phyloP scores from a whole-genome alignment of 2,329 filamentous ascomycete genomes.

The Lecanosticta acicola region DNA sequence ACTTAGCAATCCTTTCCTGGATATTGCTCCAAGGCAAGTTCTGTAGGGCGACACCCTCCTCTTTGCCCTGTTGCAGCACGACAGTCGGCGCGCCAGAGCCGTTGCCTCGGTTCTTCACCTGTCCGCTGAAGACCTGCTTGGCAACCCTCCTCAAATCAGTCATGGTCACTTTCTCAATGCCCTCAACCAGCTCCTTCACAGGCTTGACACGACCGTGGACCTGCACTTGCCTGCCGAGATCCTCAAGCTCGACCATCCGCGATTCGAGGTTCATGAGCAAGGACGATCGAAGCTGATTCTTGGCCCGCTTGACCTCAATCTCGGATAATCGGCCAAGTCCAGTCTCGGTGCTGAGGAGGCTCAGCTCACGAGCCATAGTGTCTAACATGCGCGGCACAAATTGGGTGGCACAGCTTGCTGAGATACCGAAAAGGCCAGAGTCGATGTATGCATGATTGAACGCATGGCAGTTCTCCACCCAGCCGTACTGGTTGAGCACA shows the following conservation, averaged over 20 bases:
- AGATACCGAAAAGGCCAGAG: conserved; percentile 90
- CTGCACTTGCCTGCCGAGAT: conserved; percentile 89
- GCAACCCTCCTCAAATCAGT: conserved; percentile 78
- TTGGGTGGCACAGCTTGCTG: conserved; percentile 73
- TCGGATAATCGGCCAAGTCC: conserved; percentile 68
- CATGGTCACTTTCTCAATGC: conserved; percentile 77
- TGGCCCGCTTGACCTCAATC: conserved; percentile 81
- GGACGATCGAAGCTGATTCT: conserved; percentile 88
- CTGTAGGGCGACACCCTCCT: conserved; percentile 61
- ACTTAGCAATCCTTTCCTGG: conserved; percentile 75
- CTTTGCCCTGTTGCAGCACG: conserved; percentile 84
- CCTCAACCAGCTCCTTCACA: conserved; percentile 84
- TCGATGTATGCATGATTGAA: conserved; percentile 99
- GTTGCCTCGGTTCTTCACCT: conserved; percentile 65
- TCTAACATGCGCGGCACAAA: conserved; percentile 81
- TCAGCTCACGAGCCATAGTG: conserved; percentile 88
- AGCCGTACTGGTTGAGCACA: conserved; percentile 93
- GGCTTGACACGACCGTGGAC: conserved; percentile 92
- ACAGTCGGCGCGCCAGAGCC: conserved; percentile 90
- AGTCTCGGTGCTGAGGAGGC: conserved; percentile 66
- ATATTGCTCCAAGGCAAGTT: conserved; percentile 81
- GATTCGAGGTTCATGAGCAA: conserved; percentile 97
- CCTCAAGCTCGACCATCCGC: conserved; percentile 95
- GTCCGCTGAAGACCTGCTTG: conserved; percentile 67
- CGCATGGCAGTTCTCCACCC: conserved; percentile 91